phyloP scores from a whole-genome alignment of 768 basidiomycete genomes.

The Pleurotus salmoneostramineus region DNA sequence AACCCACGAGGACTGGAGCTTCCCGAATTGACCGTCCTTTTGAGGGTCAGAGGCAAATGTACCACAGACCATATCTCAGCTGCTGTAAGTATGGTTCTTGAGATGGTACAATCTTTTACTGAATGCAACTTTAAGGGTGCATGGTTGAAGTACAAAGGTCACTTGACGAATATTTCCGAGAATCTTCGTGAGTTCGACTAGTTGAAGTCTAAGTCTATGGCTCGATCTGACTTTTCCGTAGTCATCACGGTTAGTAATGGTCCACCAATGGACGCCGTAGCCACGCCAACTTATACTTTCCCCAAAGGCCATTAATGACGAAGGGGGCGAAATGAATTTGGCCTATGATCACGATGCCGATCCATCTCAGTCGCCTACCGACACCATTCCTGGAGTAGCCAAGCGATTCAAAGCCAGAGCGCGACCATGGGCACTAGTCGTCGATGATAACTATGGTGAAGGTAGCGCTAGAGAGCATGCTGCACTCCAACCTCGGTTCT shows the following conservation, averaged over 20 bases:
- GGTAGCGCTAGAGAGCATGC: constrained; percentile 98
- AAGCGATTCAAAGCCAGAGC: constrained; percentile 80
- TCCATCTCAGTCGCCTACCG: constrained; percentile 39
- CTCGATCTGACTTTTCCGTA: background rate
- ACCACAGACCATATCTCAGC: constrained; percentile 99
- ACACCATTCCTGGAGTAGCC: constrained; percentile 88
- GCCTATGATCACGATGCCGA: constrained; percentile 75
- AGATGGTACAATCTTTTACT: constrained; percentile 1
- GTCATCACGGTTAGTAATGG: background rate
- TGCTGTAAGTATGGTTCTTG: constrained; percentile 52
- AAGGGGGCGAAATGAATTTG: constrained; percentile 88
- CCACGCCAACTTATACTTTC: background rate
- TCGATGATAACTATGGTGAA: constrained; percentile 97
- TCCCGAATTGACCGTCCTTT: constrained; percentile 75
- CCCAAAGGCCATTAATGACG: constrained; percentile 83
- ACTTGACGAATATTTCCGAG: constrained; percentile 93
- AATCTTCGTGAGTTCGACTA: constrained; percentile 67
- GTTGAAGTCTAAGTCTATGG: background rate
- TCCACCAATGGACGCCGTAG: too few relatives aligned
- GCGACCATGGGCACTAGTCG: constrained; percentile 91
- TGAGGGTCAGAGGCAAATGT: constrained; percentile 96
- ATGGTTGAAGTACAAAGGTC: constrained; percentile 99
- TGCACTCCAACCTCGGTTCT: constrained; percentile 93
- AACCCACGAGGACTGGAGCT: constrained; percentile 66
- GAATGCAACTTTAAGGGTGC: constrained; percentile 59